A percentile compares a stretch with the other conserved stretches of the same genome.
Conservation (phyloP, 306 rosid genomes). For the Hippophae gyantsensis region DNA sequence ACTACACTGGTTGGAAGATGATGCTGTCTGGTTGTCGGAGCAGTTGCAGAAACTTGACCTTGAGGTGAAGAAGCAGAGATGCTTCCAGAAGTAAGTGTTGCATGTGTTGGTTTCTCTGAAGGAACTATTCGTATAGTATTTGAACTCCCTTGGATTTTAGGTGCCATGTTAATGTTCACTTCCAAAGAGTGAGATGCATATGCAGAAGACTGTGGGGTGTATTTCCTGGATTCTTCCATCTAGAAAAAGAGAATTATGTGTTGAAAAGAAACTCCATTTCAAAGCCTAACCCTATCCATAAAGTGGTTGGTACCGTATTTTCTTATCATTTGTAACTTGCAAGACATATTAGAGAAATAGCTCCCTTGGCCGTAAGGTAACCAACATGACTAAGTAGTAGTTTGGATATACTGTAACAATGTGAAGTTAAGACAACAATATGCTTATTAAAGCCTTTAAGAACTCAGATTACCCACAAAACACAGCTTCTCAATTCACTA, state of each 20-base stretch:
- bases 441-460: too few relatives aligned
- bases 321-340: too few relatives aligned
- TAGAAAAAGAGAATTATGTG: slow-evolving; percentile 13
- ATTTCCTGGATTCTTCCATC: slow-evolving; percentile 91
- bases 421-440: too few relatives aligned
- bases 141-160: slow-evolving; percentile 49
- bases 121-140: slow-evolving; percentile 39
- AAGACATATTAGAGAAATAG: too few relatives aligned
- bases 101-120: slow-evolving; percentile 44
- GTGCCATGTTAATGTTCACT: slow-evolving; percentile 32
- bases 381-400: too few relatives aligned
- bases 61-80: slow-evolving; percentile 35
- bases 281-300: background rate
- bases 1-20: slow-evolving; percentile 45
- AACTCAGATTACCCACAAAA: too few relatives aligned
- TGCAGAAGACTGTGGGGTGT: slow-evolving; percentile 48
- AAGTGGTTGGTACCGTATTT: background rate
- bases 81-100: slow-evolving; percentile 34
- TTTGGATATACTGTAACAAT: too few relatives aligned
- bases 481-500: too few relatives aligned
- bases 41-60: slow-evolving; percentile 39
- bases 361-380: too few relatives aligned
- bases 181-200: slow-evolving; percentile 54
- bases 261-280: background rate
- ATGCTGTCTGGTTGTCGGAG: slow-evolving; percentile 46